phyloP scores from a whole-genome alignment of 495 filamentous ascomycete species.

The Hypoxylon rickii region DNA sequence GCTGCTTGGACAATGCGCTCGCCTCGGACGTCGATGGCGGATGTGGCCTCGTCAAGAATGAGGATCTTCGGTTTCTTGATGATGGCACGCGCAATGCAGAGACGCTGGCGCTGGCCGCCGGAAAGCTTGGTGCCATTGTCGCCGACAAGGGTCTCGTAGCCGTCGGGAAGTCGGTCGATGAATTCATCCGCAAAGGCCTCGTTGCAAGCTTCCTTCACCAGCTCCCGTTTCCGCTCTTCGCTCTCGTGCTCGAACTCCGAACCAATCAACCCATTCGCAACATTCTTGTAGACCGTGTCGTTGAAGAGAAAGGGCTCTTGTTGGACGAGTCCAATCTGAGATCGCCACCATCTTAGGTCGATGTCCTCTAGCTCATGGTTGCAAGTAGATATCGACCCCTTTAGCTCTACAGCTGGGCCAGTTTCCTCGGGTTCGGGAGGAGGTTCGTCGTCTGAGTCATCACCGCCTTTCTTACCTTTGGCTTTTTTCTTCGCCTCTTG shows the following conservation, averaged over 20 bases:
- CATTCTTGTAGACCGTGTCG: conserved; percentile 68
- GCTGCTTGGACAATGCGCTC: conserved; percentile 73
- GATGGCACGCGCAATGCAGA: conserved; percentile 72
- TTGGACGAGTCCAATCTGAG: conserved; percentile 70
- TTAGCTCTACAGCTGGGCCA: conserved; percentile 48
- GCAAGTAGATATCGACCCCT: conserved; percentile 58
- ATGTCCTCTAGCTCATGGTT: conserved; percentile 59
- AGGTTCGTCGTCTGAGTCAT: conserved; percentile 41
- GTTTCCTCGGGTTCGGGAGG: conserved; percentile 35
- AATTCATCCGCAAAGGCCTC: conserved; percentile 64
- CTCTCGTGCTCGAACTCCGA: conserved; percentile 57
- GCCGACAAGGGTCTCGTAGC: conserved; percentile 57
- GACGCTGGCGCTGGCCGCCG: conserved; percentile 66
- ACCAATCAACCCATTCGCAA: conserved; percentile 63
- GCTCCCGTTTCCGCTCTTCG: conserved; percentile 55
- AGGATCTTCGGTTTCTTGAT: conserved; percentile 77
- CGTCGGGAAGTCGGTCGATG: conserved; percentile 62
- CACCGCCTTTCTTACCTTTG: conserved; percentile 32
- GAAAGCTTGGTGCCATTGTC: conserved; percentile 59
- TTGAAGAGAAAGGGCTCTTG: conserved; percentile 80
- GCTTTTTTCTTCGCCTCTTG: conserved; percentile 45
- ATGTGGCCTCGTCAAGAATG: conserved; percentile 85
- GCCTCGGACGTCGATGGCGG: conserved; percentile 74
- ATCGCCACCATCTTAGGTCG: conserved; percentile 67
- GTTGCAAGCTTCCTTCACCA: conserved; percentile 62